These are phyloP conservation scores for Gossypium schwendimanii DNA, from an alignment of 441 rosid species.

Conservation along the genomic window DNA sequence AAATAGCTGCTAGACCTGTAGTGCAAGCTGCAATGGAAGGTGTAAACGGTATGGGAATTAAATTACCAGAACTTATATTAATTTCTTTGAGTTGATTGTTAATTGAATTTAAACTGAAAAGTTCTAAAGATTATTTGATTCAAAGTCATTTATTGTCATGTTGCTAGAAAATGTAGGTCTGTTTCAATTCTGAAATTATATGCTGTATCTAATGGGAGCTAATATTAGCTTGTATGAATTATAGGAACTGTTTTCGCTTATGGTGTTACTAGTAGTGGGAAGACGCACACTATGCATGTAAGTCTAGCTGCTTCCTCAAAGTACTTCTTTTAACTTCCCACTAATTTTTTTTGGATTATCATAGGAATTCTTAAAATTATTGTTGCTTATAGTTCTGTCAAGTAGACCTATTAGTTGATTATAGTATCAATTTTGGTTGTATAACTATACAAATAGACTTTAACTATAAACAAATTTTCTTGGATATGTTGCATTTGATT, in stretches of 20 bases:
- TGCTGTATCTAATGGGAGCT: neutral
- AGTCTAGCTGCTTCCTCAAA: conserved; percentile 22
- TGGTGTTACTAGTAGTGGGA: conserved; percentile 99
- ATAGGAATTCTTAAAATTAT: neutral
- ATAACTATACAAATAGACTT: neutral
- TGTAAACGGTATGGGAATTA: conserved; percentile 58
- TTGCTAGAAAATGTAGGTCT: neutral
- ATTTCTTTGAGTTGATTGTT: neutral
- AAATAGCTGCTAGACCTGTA: conserved; percentile 88
- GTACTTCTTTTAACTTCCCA: neutral
- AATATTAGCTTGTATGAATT: conserved; percentile 5
- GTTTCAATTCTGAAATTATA: conserved; percentile 5
- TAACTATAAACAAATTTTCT: neutral
- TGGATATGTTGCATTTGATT: neutral
- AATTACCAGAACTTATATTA: neutral
- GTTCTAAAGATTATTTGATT: neutral
- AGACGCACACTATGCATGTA: conserved; percentile 99
- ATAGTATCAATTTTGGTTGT: neutral
- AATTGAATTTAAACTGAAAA: neutral
- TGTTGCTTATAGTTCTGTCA: neutral
- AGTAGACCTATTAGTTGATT: neutral
- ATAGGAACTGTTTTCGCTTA: conserved; percentile 97
- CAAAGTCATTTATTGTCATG: neutral
- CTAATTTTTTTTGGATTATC: neutral
- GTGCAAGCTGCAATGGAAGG: conserved; percentile 99